Evolutionary conservation across 2,329 filamentous ascomycete genomes (phyloP).

Genomic region (Rhynchosporium agropyri): DNA sequence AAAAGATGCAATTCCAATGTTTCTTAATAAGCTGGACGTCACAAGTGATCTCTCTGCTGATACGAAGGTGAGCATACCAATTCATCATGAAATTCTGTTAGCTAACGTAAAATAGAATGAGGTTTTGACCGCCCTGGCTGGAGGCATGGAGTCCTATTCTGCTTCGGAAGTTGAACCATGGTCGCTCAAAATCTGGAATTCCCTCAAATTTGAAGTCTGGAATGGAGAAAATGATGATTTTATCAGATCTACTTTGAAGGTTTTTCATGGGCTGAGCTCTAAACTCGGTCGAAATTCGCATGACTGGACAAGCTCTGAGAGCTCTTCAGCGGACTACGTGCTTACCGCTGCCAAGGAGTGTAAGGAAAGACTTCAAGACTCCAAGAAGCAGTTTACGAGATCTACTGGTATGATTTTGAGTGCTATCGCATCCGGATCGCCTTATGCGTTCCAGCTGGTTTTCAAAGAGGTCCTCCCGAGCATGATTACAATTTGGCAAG

Average conservation of each 20-base stretch:
- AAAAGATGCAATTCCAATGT: slow-evolving; percentile 30
- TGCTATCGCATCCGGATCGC: slow-evolving; percentile 30
- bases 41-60: slow-evolving; percentile 35
- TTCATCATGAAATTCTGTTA: background rate
- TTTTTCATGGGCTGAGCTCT: slow-evolving; percentile 32
- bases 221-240: slow-evolving; percentile 41
- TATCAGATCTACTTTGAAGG: slow-evolving; percentile 34
- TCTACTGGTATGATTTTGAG: slow-evolving; percentile 32
- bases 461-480: slow-evolving; percentile 31
- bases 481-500: slow-evolving; percentile 32
- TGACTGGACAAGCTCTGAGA: slow-evolving; percentile 11
- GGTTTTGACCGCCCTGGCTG: slow-evolving; percentile 33
- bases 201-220: slow-evolving; percentile 42
- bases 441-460: slow-evolving; percentile 32
- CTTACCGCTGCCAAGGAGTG: slow-evolving; percentile 30
- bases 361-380: slow-evolving; percentile 44
- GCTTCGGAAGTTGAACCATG: slow-evolving; percentile 26
- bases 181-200: slow-evolving; percentile 39
- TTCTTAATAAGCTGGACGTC: slow-evolving; percentile 36
- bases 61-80: slow-evolving; percentile 35
- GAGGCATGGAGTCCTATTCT: slow-evolving; percentile 32
- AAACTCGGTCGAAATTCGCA: slow-evolving; percentile 9
- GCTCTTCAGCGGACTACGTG: slow-evolving; percentile 17
- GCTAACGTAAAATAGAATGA: slow-evolving; percentile 36
- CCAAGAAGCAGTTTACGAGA: slow-evolving; percentile 44